Base-by-base conservation (phyloP, 495 filamentous ascomycete species). In the Acidomyces sp. region DNA sequence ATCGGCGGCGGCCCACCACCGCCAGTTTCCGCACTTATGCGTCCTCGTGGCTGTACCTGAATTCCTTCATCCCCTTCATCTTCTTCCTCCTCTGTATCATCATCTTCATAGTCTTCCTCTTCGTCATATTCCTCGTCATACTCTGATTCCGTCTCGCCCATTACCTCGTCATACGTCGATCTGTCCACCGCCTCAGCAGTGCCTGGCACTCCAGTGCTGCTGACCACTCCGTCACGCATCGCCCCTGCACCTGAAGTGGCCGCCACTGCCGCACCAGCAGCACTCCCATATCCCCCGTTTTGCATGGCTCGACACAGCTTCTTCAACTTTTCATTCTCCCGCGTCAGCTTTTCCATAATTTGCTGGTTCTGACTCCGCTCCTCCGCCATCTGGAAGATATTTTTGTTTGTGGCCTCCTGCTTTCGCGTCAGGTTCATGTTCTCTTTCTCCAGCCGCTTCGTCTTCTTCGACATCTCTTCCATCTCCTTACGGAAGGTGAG, bases 391-490 rank as follows among this genome's bases (percentile, higher is more conserved):
- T 93, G 82, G 23, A 95, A 69, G 55, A 97, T 95, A 59, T 94
- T 96, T 46, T 78, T 79, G 53, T 88, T 93, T 6, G 88, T 92
- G 26, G 82, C 74, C 49, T 95, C 85, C 55, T 94, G 86, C 60
- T 94, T 96, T 40, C 90, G 73, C 41, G 83, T 92, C 25, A 93
- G 74, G 22, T 74, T 80, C 46, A 86, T 75, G 52, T 97, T 97
- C 55, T 97, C 92, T 58, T 93, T 93, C 58, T 97, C 90, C 19
- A 97, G 69, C 12, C 90, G 79, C 59, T 96, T 95, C 3, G 90
- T 95, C 67, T 96, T 96, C 66, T 95, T 95, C 0, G 86, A 93
- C 92, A 96, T 96, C 56, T 96, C 90, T 62, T 97, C 90, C 92
- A 97, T 96, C 62, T 97, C 90, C 64, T 94, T 96, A 24, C 90